A percentile compares a stretch with the other conserved stretches of the same genome.
phyloP scores from a whole-genome alignment of 495 filamentous ascomycete genomes.

The Penicillium ucsense region DNA sequence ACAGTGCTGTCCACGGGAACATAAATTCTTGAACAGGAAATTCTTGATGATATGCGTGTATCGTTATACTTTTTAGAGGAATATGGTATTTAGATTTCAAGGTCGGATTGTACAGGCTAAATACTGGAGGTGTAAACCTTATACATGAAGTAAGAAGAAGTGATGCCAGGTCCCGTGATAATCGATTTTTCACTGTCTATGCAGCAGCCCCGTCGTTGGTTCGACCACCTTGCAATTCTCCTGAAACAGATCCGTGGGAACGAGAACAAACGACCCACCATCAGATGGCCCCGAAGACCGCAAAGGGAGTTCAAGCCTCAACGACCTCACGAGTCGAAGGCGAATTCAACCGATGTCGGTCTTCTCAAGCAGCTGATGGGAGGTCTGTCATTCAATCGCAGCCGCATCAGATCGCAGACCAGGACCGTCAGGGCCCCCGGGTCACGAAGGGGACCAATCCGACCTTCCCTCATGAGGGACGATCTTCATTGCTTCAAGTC shows the following conservation, averaged over 20 bases:
- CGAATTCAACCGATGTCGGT: conserved; percentile 29
- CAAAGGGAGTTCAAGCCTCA: conserved; percentile 33
- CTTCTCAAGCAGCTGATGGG: too few species aligned
- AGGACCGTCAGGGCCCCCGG: conserved; percentile 26
- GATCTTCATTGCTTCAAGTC: conserved; percentile 44
- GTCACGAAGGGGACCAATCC: conserved; percentile 35
- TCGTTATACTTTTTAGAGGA: too few species aligned
- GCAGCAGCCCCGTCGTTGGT: neutral
- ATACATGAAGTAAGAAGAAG: neutral
- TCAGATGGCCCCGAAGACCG: conserved; percentile 1
- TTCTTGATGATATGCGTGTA: too few species aligned
- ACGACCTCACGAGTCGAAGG: conserved; percentile 15
- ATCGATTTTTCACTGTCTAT: conserved; percentile 1
- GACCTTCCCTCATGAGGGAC: conserved; percentile 7
- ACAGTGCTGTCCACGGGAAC: too few species aligned
- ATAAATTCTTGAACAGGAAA: too few species aligned
- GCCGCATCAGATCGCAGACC: conserved; percentile 15
- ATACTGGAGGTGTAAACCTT: neutral
- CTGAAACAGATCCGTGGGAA: neutral
- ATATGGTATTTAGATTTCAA: neutral
- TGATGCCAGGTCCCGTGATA: neutral
- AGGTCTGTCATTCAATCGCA: conserved; percentile 11
- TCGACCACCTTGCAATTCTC: neutral
- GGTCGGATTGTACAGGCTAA: neutral
- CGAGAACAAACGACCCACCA: neutral